Evolutionary conservation across 495 filamentous ascomycete species (phyloP).

Genomic region (Penicillium verhagenii): DNA sequence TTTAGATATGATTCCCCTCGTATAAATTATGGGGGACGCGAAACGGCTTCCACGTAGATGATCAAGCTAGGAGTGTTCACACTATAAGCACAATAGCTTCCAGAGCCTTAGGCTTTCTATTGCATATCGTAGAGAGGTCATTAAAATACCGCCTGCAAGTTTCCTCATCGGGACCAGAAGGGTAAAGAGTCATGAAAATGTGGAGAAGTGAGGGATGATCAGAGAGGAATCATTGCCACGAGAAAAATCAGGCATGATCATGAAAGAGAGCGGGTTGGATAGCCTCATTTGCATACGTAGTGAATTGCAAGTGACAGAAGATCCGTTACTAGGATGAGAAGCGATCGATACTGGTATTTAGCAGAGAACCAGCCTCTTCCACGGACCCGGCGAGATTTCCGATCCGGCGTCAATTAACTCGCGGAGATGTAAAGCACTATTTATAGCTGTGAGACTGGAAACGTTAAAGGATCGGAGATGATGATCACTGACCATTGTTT

Average conservation of each 20-base stretch:
- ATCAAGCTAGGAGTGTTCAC: not conserved
- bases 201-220: not conserved
- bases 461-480: not conserved
- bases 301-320: not conserved
- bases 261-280: not conserved
- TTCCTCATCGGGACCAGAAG: not conserved
- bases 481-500: slow-evolving; percentile 73
- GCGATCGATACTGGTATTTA: not conserved
- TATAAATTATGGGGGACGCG: not conserved
- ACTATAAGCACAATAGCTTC: not conserved
- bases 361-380: not conserved
- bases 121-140: not conserved
- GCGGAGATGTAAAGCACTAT: slow-evolving; percentile 46
- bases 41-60: not conserved
- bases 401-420: slow-evolving; percentile 18
- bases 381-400: not conserved
- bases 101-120: not conserved
- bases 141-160: not conserved
- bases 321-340: not conserved
- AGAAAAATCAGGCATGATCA: not conserved
- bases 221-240: not conserved
- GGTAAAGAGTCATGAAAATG: not conserved
- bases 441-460: not conserved
- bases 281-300: not conserved
- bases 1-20: too few species aligned